Conservation (phyloP, 371 early-diverging fungal species). For the Syncephalastrum racemosum region DNA sequence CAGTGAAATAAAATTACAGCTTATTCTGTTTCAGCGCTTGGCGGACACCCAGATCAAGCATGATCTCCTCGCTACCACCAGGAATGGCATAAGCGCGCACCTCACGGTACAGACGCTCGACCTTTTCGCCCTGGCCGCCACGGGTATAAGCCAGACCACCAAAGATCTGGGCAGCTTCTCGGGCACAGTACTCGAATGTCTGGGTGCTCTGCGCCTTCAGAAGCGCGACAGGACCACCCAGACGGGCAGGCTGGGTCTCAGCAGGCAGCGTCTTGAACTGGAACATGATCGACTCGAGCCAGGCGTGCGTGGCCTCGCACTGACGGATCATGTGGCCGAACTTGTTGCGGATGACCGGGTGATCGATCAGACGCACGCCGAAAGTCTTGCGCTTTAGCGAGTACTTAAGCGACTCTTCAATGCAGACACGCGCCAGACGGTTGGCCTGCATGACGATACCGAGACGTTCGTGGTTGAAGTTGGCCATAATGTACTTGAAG, state of each 20-base stretch:
- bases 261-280: conserved; percentile 71
- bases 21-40: conserved; percentile 55
- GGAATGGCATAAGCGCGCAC: conserved; percentile 88
- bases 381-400: conserved; percentile 88
- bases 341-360: conserved; percentile 72
- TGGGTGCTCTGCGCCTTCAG: conserved; percentile 86
- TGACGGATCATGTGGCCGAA: conserved; percentile 78
- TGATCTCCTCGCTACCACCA: conserved; percentile 72
- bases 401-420: conserved; percentile 84
- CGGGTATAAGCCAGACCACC: conserved; percentile 86
- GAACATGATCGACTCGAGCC: conserved; percentile 74
- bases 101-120: conserved; percentile 87
- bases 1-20: not conserved
- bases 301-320: conserved; percentile 86
- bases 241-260: conserved; percentile 61
- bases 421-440: conserved; percentile 84
- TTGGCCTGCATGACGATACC: conserved; percentile 84
- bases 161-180: conserved; percentile 91
- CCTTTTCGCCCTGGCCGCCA: conserved; percentile 84
- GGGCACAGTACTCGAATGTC: conserved; percentile 85
- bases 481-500: conserved; percentile 81
- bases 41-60: conserved; percentile 71
- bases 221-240: conserved; percentile 88
- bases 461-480: conserved; percentile 78
- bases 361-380: conserved; percentile 76